Base-by-base conservation (phyloP, 169 alveolate genomes). In the Plasmodium knowlesi region DNA sequence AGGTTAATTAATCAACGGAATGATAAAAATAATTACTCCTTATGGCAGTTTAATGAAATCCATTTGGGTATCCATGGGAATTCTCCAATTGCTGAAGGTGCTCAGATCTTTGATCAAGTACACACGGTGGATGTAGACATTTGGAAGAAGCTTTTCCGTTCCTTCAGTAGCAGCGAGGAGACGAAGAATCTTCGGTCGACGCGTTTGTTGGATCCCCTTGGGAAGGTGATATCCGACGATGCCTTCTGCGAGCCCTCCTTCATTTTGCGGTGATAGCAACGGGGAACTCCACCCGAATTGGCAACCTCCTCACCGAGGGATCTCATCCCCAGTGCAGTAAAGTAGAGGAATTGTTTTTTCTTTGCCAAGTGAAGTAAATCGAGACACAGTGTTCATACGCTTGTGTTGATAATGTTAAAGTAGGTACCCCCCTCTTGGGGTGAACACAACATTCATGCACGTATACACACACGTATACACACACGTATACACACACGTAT, bases 171-270 rank as follows among this genome's bases (percentile, higher is more conserved):
- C 34, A 78, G 54, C 72, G 73, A 34, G 6, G 10, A 34, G 19
- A 37, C 34, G 12, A 57, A 34, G 39, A 89, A 89, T 79, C 50
- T 89, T 30, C 82, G 94, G 14, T 89, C 94, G 16, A 78, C 94
- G 30, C 76, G 82, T 78, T 34, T 89, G 82, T 78, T 89, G 78
- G 89, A 89, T 34, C 32, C 30, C 10, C 81, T 41, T 14, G 94
- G 94, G 12, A 46, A 67, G 32, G 73, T 19, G 50, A 39, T 89
- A 34, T 43, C 94, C 16, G 85, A 89, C 6, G 53, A 14, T 2
- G 80, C 22, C 19, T 79, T 78, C n/a, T 22, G 71, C 9, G 37
- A 34, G 30, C 76, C 89, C 30, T 37, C 94, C 19, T 84, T 41
- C 53, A 25, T 78, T 57, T 43, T 89, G 25, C n/a, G 28, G 6